A percentile compares a stretch with the other conserved stretches of the same genome.
phyloP scores from a whole-genome alignment of 805 yeast genomes.

The Yarrowia keelungensis region DNA sequence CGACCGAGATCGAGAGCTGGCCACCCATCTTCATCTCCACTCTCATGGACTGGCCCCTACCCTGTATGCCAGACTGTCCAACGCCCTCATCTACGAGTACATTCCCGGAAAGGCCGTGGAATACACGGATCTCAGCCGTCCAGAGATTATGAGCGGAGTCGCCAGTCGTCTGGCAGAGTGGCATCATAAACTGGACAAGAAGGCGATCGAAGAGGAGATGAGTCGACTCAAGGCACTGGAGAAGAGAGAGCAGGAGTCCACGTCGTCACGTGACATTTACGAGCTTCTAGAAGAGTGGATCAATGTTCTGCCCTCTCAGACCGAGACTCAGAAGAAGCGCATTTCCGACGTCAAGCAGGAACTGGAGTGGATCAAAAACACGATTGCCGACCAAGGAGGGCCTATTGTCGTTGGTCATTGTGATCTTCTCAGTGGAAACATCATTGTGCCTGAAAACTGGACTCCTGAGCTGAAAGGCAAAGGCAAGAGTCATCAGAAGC shows the following conservation, averaged over 20 bases:
- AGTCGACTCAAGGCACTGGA: slow-evolving; percentile 48
- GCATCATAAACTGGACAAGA: slow-evolving; percentile 61
- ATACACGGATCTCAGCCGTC: slow-evolving; percentile 60
- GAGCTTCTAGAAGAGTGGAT: slow-evolving; percentile 69
- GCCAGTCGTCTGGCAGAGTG: slow-evolving; percentile 74
- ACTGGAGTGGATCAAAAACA: slow-evolving; percentile 60
- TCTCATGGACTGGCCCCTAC: slow-evolving; percentile 70
- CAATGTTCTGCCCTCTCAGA: slow-evolving; percentile 58
- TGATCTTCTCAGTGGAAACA: slow-evolving; percentile 76
- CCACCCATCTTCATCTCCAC: slow-evolving; percentile 69
- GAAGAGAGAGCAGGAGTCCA: slow-evolving; percentile 51
- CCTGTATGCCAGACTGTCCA: slow-evolving; percentile 69
- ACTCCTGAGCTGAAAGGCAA: slow-evolving; percentile 13
- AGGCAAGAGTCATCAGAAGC: slow-evolving; percentile 3
- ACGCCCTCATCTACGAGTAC: slow-evolving; percentile 76
- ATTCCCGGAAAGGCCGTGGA: slow-evolving; percentile 68
- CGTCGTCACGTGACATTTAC: slow-evolving; percentile 58
- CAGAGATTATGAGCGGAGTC: slow-evolving; percentile 60
- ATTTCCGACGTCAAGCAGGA: slow-evolving; percentile 57
- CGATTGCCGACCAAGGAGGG: slow-evolving; percentile 57
- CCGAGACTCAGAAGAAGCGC: slow-evolving; percentile 51
- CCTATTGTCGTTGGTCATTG: slow-evolving; percentile 67
- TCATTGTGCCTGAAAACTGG: slow-evolving; percentile 52
- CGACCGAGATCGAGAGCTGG: slow-evolving; percentile 75
- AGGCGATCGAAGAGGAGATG: slow-evolving; percentile 53